Base-by-base conservation (phyloP, 2,329 filamentous ascomycete species). In the Neopestalotiopsis clavispora region DNA sequence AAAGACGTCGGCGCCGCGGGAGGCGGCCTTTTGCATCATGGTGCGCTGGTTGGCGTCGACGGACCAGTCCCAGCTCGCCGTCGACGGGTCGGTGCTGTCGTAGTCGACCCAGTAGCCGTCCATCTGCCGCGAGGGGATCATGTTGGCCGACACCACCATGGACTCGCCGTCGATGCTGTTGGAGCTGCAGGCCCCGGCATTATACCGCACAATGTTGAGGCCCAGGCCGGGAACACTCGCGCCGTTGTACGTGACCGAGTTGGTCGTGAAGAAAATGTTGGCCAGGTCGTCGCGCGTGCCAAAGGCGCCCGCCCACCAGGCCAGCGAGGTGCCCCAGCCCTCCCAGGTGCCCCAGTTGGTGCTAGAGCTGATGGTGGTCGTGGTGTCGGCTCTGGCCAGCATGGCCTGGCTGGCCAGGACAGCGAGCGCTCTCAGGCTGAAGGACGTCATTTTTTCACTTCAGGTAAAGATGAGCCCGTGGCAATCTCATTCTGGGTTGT, bases 281-380 rank as follows among this genome's bases (percentile, higher is more conserved):
- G 81, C 79, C 10, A 84, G 77, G 72, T 84, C 81, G 40, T 82
- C 78, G 56, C 78, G 76, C 45, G 77, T 74, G 4, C 82, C 82
- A 67, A 84, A 84, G 3, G 75, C 75, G 40, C 75, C 77, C 1
- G 80, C 82, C 82, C 82, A 84, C 82, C 82, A 84, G 9, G 81
- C 81, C 1, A 84, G 75, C 13, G 80, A 82, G 0, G 79, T 79
- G 13, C 81, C 81, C 81, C 81, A 84, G 63, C 82, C 82, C 66
- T 84, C 81, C 82, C 82, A 84, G 0, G 73, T 79, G 20, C 81
- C 82, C 69, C 77, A 81, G 70, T 79, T 80, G 17, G 78, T 76
- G 4, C 73, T 71, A 12, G 78, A 69, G 45, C 75, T 73, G 65
- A 80, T 78, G 23, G 75, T 78, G 40, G 76, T 78, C 14, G 78